Evolutionary conservation across 441 rosid species (phyloP).

Genomic region (Geranium incanum): DNA sequence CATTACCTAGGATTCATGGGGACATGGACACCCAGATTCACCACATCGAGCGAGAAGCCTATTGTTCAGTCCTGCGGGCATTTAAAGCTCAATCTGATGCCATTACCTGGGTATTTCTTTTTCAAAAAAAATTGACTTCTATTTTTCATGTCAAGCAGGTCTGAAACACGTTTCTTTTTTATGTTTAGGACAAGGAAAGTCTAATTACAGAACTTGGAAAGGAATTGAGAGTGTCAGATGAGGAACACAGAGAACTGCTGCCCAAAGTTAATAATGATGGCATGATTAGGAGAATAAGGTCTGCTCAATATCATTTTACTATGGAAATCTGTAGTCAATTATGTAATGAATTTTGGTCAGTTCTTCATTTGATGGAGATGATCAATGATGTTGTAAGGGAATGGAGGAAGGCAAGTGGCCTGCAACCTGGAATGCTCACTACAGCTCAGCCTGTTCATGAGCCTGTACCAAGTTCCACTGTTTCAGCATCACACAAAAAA

Average conservation of each 20-base stretch:
- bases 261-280: slow-evolving; percentile 86
- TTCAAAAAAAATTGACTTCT: neutral
- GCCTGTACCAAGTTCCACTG: slow-evolving; percentile 68
- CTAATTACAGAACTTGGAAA: slow-evolving; percentile 55
- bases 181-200: slow-evolving; percentile 71
- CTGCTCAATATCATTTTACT: slow-evolving; percentile 20
- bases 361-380: slow-evolving; percentile 23
- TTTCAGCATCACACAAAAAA: slow-evolving; percentile 90
- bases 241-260: slow-evolving; percentile 85
- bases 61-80: slow-evolving; percentile 80
- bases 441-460: slow-evolving; percentile 65
- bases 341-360: slow-evolving; percentile 3
- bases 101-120: slow-evolving; percentile 71
- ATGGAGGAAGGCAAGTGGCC: slow-evolving; percentile 77
- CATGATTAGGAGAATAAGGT: slow-evolving; percentile 83
- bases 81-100: slow-evolving; percentile 99
- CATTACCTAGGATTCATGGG: slow-evolving; percentile 57
- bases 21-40: slow-evolving; percentile 99
- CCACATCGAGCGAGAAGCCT: slow-evolving; percentile 90
- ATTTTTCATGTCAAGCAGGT: neutral
- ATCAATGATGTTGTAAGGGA: slow-evolving; percentile 49
- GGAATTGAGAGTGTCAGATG: slow-evolving; percentile 95
- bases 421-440: slow-evolving; percentile 60
- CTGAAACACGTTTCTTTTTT: slow-evolving; percentile 16
- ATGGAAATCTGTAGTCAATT: slow-evolving; percentile 14